Evolutionary conservation across 1,284 basidiomycete species (phyloP).

Genomic region (Ceraceosorus guamensis): DNA sequence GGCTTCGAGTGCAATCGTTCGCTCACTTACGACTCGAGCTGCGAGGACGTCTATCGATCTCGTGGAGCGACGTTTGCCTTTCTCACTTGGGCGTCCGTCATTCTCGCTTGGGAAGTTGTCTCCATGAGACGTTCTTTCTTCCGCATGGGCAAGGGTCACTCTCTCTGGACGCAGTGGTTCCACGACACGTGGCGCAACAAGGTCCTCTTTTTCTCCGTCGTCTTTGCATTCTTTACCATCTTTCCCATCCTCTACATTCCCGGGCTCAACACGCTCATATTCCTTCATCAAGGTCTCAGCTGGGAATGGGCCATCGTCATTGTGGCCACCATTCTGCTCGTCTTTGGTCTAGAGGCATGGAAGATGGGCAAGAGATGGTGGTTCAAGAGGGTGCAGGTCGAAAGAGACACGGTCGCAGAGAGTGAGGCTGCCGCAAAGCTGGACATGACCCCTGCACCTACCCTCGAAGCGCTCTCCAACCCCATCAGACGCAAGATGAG

Average conservation of each 20-base stretch:
- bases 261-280: conserved; percentile 46
- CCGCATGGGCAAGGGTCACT: conserved; percentile 26
- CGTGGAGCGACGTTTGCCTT: conserved; percentile 46
- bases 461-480: too few relatives aligned
- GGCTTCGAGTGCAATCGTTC: conserved; percentile 45
- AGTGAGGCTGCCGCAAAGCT: conserved; percentile 6
- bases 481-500: too few relatives aligned
- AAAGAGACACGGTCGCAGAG: conserved; percentile 4
- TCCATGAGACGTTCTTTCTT: conserved; percentile 47
- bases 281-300: conserved; percentile 37
- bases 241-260: conserved; percentile 56
- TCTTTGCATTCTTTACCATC: conserved; percentile 53
- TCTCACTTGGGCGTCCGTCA: conserved; percentile 45
- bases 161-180: conserved; percentile 36
- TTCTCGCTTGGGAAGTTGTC: conserved; percentile 49
- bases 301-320: conserved; percentile 50
- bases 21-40: conserved; percentile 20
- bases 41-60: conserved; percentile 46
- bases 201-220: conserved; percentile 39
- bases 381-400: conserved; percentile 9
- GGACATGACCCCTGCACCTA: not conserved
- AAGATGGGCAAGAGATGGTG: conserved; percentile 41
- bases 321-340: conserved; percentile 33
- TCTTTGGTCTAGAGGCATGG: conserved; percentile 37
- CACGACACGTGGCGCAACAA: conserved; percentile 41